Evolutionary conservation across 352 stramenopile species (phyloP).

Genomic region (Phytopythium montanum): DNA sequence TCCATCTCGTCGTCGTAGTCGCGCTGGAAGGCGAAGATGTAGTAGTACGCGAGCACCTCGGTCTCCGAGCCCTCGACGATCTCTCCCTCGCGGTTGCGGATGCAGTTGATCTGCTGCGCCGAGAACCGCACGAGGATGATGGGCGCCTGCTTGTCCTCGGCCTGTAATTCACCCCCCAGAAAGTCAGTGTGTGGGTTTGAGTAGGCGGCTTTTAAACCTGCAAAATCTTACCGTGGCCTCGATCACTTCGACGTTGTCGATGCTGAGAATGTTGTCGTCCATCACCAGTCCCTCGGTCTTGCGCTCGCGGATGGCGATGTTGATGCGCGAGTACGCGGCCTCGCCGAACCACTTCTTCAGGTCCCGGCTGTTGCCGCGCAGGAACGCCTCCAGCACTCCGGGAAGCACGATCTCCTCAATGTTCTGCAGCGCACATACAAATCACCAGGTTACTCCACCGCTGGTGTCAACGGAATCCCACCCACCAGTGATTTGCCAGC

Average conservation of each 20-base stretch:
- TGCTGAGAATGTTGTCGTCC: slow-evolving; percentile 96
- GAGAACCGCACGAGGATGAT: slow-evolving; percentile 98
- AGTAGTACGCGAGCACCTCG: slow-evolving; percentile 97
- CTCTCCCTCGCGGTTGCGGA: slow-evolving; percentile 95
- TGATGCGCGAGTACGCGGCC: slow-evolving; percentile 93
- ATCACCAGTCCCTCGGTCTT: slow-evolving; percentile 93
- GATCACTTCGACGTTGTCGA: slow-evolving; percentile 97
- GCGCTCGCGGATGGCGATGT: slow-evolving; percentile 92
- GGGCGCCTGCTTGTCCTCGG: slow-evolving; percentile 89
- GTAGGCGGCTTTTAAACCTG: not conserved
- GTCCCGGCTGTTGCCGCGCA: slow-evolving; percentile 93
- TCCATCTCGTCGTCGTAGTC: slow-evolving; percentile 95
- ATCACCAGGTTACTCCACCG: not conserved
- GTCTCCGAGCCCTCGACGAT: slow-evolving; percentile 96
- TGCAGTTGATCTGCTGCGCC: slow-evolving; percentile 99
- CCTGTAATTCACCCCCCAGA: slow-evolving; percentile 22
- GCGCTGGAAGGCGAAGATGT: slow-evolving; percentile 97
- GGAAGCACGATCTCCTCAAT: slow-evolving; percentile 94
- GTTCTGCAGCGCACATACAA: slow-evolving; percentile 31
- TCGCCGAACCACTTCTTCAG: slow-evolving; percentile 97
- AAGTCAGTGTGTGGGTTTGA: slow-evolving; percentile 12
- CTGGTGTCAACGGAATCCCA: not conserved
- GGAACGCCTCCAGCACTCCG: slow-evolving; percentile 93
- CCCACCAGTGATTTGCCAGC: slow-evolving; percentile 15
- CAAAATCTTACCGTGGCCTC: slow-evolving; percentile 70